These are phyloP conservation scores for Diatrype stigma DNA, from an alignment of 2,329 filamentous ascomycete genomes.

Conservation along the genomic window DNA sequence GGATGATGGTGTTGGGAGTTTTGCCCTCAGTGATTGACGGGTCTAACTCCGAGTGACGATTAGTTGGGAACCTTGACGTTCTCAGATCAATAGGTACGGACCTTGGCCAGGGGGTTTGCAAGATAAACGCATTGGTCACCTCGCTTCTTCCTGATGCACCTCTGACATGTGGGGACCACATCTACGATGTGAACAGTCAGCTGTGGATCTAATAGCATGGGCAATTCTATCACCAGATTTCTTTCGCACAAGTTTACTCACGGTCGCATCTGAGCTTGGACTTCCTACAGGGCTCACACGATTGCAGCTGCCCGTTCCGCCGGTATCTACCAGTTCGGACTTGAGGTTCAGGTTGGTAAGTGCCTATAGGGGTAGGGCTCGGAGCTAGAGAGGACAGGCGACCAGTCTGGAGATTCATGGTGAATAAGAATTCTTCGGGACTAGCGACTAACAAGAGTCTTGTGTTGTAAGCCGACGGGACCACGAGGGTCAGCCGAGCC, in stretches of 20 bases:
- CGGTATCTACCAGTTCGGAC: background rate
- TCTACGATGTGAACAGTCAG: constrained; percentile 5
- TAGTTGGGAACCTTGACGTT: constrained; percentile 1
- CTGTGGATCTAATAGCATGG: background rate
- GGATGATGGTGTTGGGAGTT: constrained; percentile 19
- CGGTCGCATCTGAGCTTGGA: constrained; percentile 32
- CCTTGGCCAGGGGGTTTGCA: constrained; percentile 29
- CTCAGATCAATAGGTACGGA: constrained; percentile 12
- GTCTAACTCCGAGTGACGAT: constrained; percentile 10
- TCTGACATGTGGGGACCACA: constrained; percentile 28
- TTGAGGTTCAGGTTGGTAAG: too few relatives aligned
- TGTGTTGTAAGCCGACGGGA: too few relatives aligned
- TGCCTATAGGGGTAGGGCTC: background rate
- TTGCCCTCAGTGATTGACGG: constrained; percentile 9
- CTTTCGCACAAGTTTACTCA: background rate
- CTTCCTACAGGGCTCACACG: constrained; percentile 26
- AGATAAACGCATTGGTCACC: constrained; percentile 30
- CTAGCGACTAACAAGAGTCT: too few relatives aligned
- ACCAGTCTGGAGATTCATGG: background rate
- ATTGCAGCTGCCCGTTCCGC: constrained; percentile 5
- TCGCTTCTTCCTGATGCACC: constrained; percentile 27
- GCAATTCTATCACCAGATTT: too few relatives aligned
- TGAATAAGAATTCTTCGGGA: background rate
- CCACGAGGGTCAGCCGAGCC: background rate
- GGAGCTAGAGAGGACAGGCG: background rate